Evolutionary conservation across 495 filamentous ascomycete genomes (phyloP).

Genomic region (Cladorrhinum samala): DNA sequence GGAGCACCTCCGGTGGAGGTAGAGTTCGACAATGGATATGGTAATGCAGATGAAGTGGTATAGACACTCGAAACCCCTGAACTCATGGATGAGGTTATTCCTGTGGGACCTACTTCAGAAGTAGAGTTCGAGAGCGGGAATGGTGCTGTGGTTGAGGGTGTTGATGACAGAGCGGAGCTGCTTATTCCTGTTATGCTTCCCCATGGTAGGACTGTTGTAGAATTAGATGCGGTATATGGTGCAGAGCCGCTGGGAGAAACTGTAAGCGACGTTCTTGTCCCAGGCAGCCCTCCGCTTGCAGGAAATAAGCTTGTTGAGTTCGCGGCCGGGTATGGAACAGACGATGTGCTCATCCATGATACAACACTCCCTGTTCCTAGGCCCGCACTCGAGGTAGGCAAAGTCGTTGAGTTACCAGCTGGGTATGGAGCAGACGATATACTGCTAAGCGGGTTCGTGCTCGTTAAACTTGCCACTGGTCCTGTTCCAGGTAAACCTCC

Average conservation of each 20-base stretch:
- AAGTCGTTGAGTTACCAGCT: background rate
- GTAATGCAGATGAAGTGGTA: background rate
- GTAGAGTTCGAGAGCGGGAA: constrained; percentile 8
- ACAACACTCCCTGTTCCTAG: background rate
- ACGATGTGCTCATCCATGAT: background rate
- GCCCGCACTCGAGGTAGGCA: constrained; percentile 4
- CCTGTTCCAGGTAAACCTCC: background rate
- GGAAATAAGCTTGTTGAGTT: background rate
- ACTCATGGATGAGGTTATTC: background rate
- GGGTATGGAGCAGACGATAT: background rate
- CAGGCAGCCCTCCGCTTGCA: background rate
- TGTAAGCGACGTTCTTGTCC: background rate
- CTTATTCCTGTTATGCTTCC: background rate
- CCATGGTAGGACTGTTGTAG: background rate
- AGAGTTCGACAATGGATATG: constrained; percentile 16
- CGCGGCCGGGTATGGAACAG: background rate
- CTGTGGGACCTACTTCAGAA: constrained; percentile 4
- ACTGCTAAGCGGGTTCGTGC: background rate
- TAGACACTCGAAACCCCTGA: background rate
- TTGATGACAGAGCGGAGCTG: background rate
- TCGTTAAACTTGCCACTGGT: background rate
- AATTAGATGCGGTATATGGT: background rate
- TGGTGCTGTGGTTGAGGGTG: background rate
- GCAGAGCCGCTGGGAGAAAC: background rate
- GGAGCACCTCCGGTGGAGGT: background rate